A percentile compares a stretch with the other conserved stretches of the same genome.
Evolutionary conservation across 768 basidiomycete species (phyloP).

Genomic region (Lactarius psammicola): DNA sequence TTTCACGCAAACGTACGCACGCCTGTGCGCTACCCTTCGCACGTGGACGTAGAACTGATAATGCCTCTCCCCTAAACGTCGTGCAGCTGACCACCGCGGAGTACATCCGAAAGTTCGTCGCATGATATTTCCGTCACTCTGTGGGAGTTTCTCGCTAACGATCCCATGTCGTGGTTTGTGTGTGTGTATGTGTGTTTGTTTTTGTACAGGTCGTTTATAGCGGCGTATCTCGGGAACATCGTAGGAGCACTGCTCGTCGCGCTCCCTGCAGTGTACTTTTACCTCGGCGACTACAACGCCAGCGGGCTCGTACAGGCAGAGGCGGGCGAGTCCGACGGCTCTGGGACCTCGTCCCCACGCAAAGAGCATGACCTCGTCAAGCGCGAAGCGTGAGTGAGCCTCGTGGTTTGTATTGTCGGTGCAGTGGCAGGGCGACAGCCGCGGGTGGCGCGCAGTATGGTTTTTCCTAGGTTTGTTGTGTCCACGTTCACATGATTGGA

Average conservation of each 20-base stretch:
- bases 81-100: slow-evolving; percentile 48
- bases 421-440: not conserved
- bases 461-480: not conserved
- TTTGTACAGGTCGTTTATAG: slow-evolving; percentile 53
- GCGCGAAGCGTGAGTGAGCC: not conserved
- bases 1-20: slow-evolving; percentile 59
- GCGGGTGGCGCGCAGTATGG: not conserved
- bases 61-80: not conserved
- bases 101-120: slow-evolving; percentile 65
- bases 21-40: not conserved
- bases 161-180: not conserved
- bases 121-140: not conserved
- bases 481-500: not conserved
- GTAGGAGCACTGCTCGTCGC: slow-evolving; percentile 64
- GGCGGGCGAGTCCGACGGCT: slow-evolving; percentile 2
- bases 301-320: slow-evolving; percentile 18
- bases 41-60: not conserved
- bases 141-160: not conserved
- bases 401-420: not conserved
- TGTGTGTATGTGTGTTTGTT: not conserved
- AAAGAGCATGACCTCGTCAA: not conserved
- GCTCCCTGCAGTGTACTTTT: slow-evolving; percentile 63
- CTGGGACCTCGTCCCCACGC: slow-evolving; percentile 1
- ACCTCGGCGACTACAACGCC: slow-evolving; percentile 48
- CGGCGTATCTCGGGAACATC: slow-evolving; percentile 63